Evolutionary conservation across 768 basidiomycete genomes (phyloP).

Genomic region (Trametes meyenii): DNA sequence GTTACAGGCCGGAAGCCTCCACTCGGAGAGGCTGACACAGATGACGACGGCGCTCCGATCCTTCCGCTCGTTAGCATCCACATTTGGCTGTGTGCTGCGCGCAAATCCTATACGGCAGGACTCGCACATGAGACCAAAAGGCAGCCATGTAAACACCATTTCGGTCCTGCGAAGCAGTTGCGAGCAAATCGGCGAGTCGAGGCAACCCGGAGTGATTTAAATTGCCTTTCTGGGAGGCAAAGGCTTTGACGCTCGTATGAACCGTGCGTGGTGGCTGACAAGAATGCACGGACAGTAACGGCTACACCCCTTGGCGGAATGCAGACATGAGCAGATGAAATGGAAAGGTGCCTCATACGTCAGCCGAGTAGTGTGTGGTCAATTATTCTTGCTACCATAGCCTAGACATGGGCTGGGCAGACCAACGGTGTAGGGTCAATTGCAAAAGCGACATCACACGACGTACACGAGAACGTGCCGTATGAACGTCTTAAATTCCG

Average conservation of each 20-base stretch:
- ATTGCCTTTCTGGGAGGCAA: slow-evolving; percentile 2
- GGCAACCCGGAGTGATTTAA: background rate
- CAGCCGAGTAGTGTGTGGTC: background rate
- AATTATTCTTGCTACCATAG: background rate
- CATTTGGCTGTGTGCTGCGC: slow-evolving; percentile 11
- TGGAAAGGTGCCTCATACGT: background rate
- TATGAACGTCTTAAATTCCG: background rate
- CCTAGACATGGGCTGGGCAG: background rate
- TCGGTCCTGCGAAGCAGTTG: background rate
- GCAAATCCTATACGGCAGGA: background rate
- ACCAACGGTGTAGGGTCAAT: slow-evolving; percentile 2
- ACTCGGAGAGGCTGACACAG: slow-evolving; percentile 13
- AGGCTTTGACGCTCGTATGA: slow-evolving; percentile 1
- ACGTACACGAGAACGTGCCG: slow-evolving; percentile 1
- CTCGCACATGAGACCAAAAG: slow-evolving; percentile 1
- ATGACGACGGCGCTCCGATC: slow-evolving; percentile 13
- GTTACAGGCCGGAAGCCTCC: slow-evolving; percentile 8
- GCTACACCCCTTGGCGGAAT: background rate
- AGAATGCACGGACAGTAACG: background rate
- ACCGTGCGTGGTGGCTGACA: slow-evolving; percentile 5
- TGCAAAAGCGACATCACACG: slow-evolving; percentile 9
- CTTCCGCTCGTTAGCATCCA: slow-evolving; percentile 15
- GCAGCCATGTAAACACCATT: background rate
- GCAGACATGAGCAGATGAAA: slow-evolving; percentile 11
- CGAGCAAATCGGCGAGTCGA: background rate